phyloP scores from a whole-genome alignment of 192 early-diverging fungal species.

The Coemansia sp. region DNA sequence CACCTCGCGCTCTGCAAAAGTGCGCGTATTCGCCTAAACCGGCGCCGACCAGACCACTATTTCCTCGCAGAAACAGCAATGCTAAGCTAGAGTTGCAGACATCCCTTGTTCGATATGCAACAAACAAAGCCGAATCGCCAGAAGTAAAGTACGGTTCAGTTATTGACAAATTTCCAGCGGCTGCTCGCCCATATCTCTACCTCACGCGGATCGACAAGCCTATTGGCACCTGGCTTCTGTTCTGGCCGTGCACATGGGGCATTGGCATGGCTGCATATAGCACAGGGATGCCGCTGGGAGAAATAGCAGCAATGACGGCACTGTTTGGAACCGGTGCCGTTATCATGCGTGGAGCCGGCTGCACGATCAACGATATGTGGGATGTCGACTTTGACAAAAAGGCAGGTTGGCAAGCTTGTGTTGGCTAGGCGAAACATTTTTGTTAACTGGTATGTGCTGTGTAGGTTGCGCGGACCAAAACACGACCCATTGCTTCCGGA shows the following conservation, averaged over 20 bases:
- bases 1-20: no score
- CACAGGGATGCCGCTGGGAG: constrained; percentile 51
- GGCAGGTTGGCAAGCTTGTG: constrained; percentile 16
- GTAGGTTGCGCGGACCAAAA: constrained; percentile 76
- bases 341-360: constrained; percentile 94
- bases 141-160: constrained; percentile 42
- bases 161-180: constrained; percentile 56
- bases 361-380: constrained; percentile 97
- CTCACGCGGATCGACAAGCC: constrained; percentile 86
- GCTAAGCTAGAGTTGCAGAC: no score
- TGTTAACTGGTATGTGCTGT: neutral
- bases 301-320: constrained; percentile 64
- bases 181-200: constrained; percentile 67
- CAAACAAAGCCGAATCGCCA: neutral
- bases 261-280: constrained; percentile 68
- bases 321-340: constrained; percentile 84
- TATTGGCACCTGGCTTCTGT: constrained; percentile 88
- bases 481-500: constrained; percentile 81
- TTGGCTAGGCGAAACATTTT: no score
- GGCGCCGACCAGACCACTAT: no score
- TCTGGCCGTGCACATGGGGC: constrained; percentile 85
- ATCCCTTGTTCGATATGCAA: no score
- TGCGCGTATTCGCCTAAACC: no score
- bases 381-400: constrained; percentile 84
- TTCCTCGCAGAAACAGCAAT: no score